Percentiles rank a stretch among this genome's conserved stretches.
Conservation (phyloP, 2,329 filamentous ascomycete species). For the Hypoxylon sp. region DNA sequence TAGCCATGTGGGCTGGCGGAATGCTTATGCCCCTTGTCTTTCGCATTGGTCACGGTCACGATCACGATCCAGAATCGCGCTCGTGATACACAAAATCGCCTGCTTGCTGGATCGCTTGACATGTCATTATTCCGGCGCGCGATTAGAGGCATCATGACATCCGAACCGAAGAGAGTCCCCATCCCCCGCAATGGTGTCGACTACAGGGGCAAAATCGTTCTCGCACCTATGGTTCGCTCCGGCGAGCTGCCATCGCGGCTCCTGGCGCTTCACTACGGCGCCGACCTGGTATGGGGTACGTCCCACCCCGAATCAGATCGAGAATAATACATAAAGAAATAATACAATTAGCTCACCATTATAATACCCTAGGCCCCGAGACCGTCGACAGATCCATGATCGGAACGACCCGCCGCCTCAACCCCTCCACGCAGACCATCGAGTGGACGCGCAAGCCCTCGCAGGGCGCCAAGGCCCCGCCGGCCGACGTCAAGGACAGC, state of each 20-base stretch:
- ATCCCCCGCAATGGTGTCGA: conserved; percentile 91
- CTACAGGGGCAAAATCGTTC: conserved; percentile 92
- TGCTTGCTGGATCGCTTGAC: conserved; percentile 12
- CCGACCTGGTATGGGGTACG: conserved; percentile 94
- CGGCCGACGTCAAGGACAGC: conserved; percentile 67
- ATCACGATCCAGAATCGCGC: not conserved
- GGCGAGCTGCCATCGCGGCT: conserved; percentile 93
- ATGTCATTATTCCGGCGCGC: conserved; percentile 44
- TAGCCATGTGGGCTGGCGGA: not conserved
- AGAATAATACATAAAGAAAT: too few relatives aligned
- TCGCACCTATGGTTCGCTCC: conserved; percentile 98
- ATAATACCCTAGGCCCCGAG: conserved; percentile 77
- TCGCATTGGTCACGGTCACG: conserved; percentile 1
- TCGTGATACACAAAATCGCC: conserved; percentile 7
- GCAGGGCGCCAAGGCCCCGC: conserved; percentile 71
- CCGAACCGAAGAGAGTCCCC: conserved; percentile 74
- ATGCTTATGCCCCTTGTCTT: not conserved
- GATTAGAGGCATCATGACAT: conserved; percentile 67
- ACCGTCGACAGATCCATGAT: conserved; percentile 94
- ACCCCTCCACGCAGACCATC: conserved; percentile 80
- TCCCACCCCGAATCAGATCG: too few relatives aligned
- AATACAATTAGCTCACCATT: conserved; percentile 3
- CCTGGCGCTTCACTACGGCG: conserved; percentile 91
- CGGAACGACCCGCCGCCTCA: conserved; percentile 81
- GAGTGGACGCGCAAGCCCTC: conserved; percentile 86